phyloP scores from a whole-genome alignment of 2,329 filamentous ascomycete genomes.

The Akanthomyces uredinophilus region DNA sequence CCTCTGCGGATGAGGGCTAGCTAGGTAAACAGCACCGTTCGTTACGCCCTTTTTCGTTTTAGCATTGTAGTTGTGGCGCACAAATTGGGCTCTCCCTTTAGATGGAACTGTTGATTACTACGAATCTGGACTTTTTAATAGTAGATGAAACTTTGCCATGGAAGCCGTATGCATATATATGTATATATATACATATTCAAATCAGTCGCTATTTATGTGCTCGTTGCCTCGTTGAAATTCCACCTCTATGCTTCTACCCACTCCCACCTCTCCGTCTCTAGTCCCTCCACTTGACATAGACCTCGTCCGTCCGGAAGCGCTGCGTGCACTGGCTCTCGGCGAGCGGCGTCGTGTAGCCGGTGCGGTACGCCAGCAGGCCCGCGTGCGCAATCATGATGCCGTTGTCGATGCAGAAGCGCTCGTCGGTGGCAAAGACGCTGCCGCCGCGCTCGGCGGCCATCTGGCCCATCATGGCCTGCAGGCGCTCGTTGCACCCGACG shows the following conservation, averaged over 20 bases:
- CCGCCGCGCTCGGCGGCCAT: constrained; percentile 90
- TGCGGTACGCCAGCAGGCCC: constrained; percentile 77
- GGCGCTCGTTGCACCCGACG: constrained; percentile 87
- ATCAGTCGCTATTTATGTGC: constrained; percentile 6
- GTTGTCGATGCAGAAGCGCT: constrained; percentile 98
- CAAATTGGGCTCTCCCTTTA: background rate
- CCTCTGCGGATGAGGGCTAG: constrained; percentile 49
- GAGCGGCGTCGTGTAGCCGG: constrained; percentile 70
- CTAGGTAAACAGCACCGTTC: constrained; percentile 15
- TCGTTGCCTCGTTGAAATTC: background rate
- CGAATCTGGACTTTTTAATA: background rate
- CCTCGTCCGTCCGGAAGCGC: constrained; percentile 76
- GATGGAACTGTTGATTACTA: background rate
- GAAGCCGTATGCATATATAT: background rate
- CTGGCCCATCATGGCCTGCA: constrained; percentile 97
- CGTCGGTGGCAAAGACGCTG: constrained; percentile 89
- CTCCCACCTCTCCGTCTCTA: constrained; percentile 23
- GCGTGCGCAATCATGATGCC: constrained; percentile 99
- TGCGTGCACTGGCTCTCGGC: constrained; percentile 82
- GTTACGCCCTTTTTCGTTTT: background rate
- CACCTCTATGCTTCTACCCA: constrained; percentile 7
- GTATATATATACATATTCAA: background rate
- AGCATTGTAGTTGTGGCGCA: constrained; percentile 6
- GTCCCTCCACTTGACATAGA: constrained; percentile 74
- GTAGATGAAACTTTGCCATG: background rate